Evolutionary conservation across 1,139 yeast genomes (phyloP).

Genomic region (Diutina neorugosa): DNA sequence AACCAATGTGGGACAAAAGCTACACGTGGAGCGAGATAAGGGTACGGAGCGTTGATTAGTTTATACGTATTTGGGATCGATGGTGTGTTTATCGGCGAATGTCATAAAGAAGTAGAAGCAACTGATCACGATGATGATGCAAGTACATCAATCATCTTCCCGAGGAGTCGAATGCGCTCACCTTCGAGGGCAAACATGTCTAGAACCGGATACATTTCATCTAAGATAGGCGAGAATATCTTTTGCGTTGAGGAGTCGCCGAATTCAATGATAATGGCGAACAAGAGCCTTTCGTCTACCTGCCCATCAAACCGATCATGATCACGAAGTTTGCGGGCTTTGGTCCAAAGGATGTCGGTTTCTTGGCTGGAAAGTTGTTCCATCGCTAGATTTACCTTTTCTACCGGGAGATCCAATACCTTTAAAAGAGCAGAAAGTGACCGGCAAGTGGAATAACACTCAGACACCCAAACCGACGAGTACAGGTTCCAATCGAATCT

Average conservation of each 20-base stretch:
- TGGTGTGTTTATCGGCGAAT: background rate
- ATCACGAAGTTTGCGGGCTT: background rate
- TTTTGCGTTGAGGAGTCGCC: background rate
- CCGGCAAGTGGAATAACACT: background rate
- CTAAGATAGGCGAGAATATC: background rate
- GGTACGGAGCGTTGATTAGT: no score
- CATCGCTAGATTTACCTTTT: background rate
- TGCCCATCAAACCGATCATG: background rate
- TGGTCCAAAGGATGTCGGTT: background rate
- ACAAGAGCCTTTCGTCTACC: background rate
- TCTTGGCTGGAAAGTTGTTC: background rate
- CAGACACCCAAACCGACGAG: background rate
- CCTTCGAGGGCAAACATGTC: background rate
- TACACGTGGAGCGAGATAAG: no score
- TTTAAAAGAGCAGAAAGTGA: background rate
- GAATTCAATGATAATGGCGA: background rate
- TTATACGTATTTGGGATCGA: background rate
- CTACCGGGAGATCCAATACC: background rate
- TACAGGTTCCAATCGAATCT: background rate
- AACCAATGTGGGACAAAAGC: no score
- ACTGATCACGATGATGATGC: background rate
- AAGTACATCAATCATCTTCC: no score
- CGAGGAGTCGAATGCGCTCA: no score
- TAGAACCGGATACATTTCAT: background rate
- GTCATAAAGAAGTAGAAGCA: background rate